phyloP scores from a whole-genome alignment of 2,329 filamentous ascomycete species.

The Fusarium brevicatenulatum region DNA sequence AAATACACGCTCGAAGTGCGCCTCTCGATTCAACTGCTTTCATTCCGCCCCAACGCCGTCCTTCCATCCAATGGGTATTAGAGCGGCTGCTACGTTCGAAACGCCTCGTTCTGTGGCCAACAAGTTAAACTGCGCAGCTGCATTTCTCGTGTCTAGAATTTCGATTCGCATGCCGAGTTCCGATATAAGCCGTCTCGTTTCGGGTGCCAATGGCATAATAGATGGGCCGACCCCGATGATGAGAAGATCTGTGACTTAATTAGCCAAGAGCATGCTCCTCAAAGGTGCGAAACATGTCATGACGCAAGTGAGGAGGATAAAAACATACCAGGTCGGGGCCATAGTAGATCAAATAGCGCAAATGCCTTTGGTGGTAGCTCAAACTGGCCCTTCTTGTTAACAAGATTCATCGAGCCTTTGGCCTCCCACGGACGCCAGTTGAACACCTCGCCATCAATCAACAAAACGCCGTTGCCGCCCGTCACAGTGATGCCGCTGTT shows the following conservation, averaged over 20 bases:
- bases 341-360: constrained; percentile 79
- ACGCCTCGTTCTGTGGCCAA: constrained; percentile 93
- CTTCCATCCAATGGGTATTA: constrained; percentile 88
- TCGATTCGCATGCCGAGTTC: constrained; percentile 86
- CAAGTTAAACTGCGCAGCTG: constrained; percentile 93
- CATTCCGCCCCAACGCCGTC: constrained; percentile 62
- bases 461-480: constrained; percentile 76
- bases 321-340: constrained; percentile 85
- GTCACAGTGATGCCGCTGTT: constrained; percentile 80
- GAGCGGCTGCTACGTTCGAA: constrained; percentile 82
- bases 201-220: constrained; percentile 79
- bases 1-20: constrained; percentile 3
- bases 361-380: constrained; percentile 77
- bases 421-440: constrained; percentile 84
- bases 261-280: background rate
- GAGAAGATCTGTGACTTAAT: constrained; percentile 72
- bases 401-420: constrained; percentile 59
- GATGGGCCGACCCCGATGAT: constrained; percentile 86
- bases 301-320: background rate
- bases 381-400: constrained; percentile 84
- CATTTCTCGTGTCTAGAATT: constrained; percentile 91
- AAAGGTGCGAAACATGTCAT: background rate
- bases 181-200: constrained; percentile 77
- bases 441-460: constrained; percentile 90
- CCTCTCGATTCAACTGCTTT: background rate